phyloP scores from a whole-genome alignment of 352 stramenopile species.

The Poterioochromonas sp. region DNA sequence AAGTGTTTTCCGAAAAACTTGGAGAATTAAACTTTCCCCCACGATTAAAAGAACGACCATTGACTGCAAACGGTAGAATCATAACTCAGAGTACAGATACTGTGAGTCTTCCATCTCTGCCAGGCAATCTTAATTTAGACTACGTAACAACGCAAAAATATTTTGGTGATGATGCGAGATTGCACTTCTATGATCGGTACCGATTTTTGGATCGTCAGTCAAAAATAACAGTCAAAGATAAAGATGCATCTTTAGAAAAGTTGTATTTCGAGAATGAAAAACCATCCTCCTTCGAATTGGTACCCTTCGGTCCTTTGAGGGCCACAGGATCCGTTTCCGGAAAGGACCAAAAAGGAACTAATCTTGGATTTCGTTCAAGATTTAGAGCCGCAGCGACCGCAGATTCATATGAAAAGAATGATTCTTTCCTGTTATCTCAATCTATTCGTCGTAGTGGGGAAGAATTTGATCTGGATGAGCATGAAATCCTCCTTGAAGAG shows the following conservation, averaged over 20 bases:
- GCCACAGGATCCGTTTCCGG: neutral
- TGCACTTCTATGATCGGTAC: neutral
- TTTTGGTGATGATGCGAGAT: neutral
- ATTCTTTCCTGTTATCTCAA: neutral
- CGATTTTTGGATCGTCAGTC: neutral
- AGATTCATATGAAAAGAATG: neutral
- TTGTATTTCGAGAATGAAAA: constrained; percentile 2
- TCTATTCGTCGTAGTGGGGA: neutral
- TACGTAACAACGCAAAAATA: neutral
- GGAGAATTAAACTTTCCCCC: too few species aligned
- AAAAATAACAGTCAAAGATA: neutral
- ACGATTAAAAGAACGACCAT: too few species aligned
- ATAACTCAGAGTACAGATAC: too few species aligned
- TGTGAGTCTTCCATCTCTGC: too few species aligned
- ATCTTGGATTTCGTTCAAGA: neutral
- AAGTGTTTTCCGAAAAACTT: too few species aligned
- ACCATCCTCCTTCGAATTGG: neutral
- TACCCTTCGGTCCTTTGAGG: neutral
- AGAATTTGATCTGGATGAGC: neutral
- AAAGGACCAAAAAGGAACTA: neutral
- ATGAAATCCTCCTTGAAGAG: neutral
- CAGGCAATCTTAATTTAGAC: neutral
- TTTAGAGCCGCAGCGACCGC: neutral
- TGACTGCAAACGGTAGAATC: too few species aligned
- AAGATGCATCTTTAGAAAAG: neutral